These are phyloP conservation scores for Kuraishia piskuri DNA, from an alignment of 805 yeast species.

Conservation along the genomic window DNA sequence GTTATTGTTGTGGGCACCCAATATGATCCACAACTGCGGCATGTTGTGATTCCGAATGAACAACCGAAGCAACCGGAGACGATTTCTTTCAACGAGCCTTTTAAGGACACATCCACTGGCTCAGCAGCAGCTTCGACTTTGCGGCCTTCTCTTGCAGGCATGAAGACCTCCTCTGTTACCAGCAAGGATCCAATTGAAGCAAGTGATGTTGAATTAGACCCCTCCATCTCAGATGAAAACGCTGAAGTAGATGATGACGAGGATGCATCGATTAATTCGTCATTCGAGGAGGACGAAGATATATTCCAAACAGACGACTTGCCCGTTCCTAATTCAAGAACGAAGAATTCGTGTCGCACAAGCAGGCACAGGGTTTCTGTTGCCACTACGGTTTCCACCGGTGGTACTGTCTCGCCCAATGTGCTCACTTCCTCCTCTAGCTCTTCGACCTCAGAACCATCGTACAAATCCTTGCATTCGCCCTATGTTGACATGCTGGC, in stretches of 20 bases:
- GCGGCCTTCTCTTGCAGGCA: neutral
- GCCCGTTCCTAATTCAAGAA: neutral
- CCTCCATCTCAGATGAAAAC: neutral
- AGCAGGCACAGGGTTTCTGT: neutral
- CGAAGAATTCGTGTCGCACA: neutral
- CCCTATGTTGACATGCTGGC: neutral
- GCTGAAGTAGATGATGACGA: neutral
- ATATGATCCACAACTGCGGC: neutral
- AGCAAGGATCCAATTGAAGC: neutral
- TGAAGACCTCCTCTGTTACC: neutral
- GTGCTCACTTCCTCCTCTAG: neutral
- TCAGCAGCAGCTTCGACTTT: neutral
- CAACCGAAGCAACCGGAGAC: neutral
- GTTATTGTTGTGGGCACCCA: constrained; percentile 6
- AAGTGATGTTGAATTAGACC: neutral
- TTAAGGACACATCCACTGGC: neutral
- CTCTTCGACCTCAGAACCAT: neutral
- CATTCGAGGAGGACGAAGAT: neutral
- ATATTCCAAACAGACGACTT: constrained; percentile 1
- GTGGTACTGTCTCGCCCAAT: neutral
- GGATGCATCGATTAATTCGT: neutral
- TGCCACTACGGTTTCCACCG: neutral
- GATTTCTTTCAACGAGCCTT: neutral
- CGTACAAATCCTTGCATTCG: neutral
- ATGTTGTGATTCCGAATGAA: neutral